A percentile compares a stretch with the other conserved stretches of the same genome.
Evolutionary conservation across 2,329 filamentous ascomycete genomes (phyloP).

Genomic region (Incumbomyces delicatus): DNA sequence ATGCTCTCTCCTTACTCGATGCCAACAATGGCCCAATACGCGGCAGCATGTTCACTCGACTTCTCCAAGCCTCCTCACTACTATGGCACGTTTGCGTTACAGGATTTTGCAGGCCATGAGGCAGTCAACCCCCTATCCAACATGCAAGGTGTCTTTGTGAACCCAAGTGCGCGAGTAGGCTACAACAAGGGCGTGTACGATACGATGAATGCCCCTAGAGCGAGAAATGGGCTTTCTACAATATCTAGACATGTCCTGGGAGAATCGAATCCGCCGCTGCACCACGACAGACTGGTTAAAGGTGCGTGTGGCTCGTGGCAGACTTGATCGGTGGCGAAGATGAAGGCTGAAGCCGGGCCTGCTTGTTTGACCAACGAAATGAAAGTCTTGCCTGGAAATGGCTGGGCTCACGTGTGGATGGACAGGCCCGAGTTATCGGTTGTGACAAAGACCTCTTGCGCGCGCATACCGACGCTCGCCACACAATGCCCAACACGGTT

Average conservation of each 20-base stretch:
- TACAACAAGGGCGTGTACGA: conserved; percentile 23
- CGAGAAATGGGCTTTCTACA: neutral
- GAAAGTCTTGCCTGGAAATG: conserved; percentile 14
- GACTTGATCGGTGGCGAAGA: neutral
- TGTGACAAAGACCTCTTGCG: no score
- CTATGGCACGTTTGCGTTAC: conserved; percentile 64
- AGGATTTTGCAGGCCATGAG: conserved; percentile 56
- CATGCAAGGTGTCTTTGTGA: conserved; percentile 27
- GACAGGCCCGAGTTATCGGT: no score
- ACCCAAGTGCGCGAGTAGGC: conserved; percentile 29
- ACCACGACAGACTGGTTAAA: conserved; percentile 7
- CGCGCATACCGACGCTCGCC: no score
- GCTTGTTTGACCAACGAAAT: conserved; percentile 15
- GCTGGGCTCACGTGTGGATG: conserved; percentile 13
- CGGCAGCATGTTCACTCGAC: conserved; percentile 61
- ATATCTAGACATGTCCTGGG: conserved; percentile 1
- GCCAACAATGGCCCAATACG: conserved; percentile 50
- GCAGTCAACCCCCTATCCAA: conserved; percentile 36
- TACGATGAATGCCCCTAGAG: neutral
- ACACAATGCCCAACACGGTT: no score
- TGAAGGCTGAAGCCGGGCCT: neutral
- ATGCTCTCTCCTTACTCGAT: conserved; percentile 46
- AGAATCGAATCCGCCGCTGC: conserved; percentile 4
- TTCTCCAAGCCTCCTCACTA: conserved; percentile 50
- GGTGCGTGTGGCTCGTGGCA: neutral